These are phyloP conservation scores for Apiosordaria backusii DNA, from an alignment of 495 filamentous ascomycete species.

Conservation along the genomic window DNA sequence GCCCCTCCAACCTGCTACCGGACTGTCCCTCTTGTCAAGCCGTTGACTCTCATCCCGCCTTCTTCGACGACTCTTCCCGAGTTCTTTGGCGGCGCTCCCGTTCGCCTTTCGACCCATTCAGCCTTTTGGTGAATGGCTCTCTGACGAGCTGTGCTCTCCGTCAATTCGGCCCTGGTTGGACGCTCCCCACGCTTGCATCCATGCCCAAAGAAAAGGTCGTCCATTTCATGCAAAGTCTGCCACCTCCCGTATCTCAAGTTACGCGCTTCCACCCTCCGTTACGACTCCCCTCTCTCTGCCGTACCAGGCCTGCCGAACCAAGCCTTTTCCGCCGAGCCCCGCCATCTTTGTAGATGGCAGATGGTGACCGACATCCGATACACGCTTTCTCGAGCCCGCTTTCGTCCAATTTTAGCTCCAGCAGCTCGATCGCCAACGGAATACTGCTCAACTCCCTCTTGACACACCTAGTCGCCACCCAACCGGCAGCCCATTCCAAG, in stretches of 20 bases:
- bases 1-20: background rate
- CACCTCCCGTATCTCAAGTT: conserved; percentile 15
- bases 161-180: conserved; percentile 20
- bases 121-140: conserved; percentile 28
- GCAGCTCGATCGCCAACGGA: conserved; percentile 27
- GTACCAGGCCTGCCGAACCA: conserved; percentile 11
- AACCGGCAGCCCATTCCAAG: conserved; percentile 53
- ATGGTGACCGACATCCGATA: conserved; percentile 73
- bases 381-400: conserved; percentile 46
- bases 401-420: conserved; percentile 26
- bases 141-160: conserved; percentile 17
- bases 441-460: conserved; percentile 33
- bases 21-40: background rate
- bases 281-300: conserved; percentile 1
- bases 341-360: conserved; percentile 63
- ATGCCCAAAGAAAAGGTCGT: conserved; percentile 33
- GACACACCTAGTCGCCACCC: conserved; percentile 26
- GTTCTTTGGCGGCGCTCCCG: background rate
- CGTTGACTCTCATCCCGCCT: background rate
- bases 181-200: conserved; percentile 27
- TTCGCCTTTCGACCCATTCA: background rate
- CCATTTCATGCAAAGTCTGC: conserved; percentile 32
- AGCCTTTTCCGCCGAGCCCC: conserved; percentile 9
- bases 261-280: conserved; percentile 15
- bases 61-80: background rate